phyloP scores from a whole-genome alignment of 2,329 filamentous ascomycete genomes.

The Monilinia vaccinii-corymbosi region DNA sequence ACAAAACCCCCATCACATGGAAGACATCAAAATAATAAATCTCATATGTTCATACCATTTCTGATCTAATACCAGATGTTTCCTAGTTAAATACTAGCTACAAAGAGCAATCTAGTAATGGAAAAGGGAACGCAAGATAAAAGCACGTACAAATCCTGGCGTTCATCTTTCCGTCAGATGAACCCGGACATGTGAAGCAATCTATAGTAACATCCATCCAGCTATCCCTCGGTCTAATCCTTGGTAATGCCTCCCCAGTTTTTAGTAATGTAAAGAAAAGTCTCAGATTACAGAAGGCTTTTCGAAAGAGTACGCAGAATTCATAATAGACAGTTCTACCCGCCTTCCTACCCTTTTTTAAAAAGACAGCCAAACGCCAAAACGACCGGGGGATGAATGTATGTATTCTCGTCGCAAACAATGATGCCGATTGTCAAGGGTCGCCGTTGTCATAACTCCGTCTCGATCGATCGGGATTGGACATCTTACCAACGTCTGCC shows the following conservation, averaged over 20 bases:
- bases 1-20: not conserved
- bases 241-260: conserved; percentile 14
- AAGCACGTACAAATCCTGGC: conserved; percentile 5
- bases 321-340: conserved; percentile 22
- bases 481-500: conserved; percentile 46
- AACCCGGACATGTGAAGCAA: conserved; percentile 3
- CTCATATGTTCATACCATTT: conserved; percentile 3
- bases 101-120: not conserved
- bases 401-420: conserved; percentile 11
- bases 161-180: not conserved
- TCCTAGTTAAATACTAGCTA: conserved; percentile 3
- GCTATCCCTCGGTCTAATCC: conserved; percentile 5
- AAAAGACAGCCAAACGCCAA: conserved; percentile 24
- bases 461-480: conserved; percentile 9
- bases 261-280: conserved; percentile 16
- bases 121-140: not conserved
- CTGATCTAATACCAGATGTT: conserved; percentile 1
- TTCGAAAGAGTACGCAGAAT: conserved; percentile 14
- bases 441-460: conserved; percentile 2
- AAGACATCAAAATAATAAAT: not conserved
- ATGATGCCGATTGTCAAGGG: conserved; percentile 12
- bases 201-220: conserved; percentile 10
- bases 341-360: conserved; percentile 17
- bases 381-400: conserved; percentile 26
- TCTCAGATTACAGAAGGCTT: conserved; percentile 20